phyloP scores from a whole-genome alignment of 306 rosid genomes.

The Dryas octopetala region DNA sequence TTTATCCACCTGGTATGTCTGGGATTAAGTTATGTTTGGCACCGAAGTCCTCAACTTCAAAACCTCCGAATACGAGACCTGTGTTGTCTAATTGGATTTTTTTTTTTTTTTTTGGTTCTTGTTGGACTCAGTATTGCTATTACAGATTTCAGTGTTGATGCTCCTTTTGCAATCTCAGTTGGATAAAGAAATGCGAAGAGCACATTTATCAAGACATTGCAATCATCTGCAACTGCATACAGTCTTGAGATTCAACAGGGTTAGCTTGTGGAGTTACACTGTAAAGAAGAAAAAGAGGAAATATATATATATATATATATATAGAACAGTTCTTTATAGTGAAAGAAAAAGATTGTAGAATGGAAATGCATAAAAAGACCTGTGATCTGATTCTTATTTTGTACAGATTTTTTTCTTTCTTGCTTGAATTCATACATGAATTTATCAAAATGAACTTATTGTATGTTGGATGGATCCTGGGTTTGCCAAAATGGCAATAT shows the following conservation, averaged over 20 bases:
- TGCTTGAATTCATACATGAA: conserved; percentile 44
- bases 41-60: conserved; percentile 5
- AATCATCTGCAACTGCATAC: conserved; percentile 35
- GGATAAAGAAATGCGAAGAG: conserved; percentile 33
- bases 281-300: conserved; percentile 46
- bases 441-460: conserved; percentile 38
- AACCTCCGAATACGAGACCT: background rate
- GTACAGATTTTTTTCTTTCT: conserved; percentile 59
- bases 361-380: conserved; percentile 26
- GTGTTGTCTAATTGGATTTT: background rate
- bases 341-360: conserved; percentile 33
- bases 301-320: conserved; percentile 12
- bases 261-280: conserved; percentile 47
- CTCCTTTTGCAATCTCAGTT: conserved; percentile 35
- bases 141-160: conserved; percentile 41
- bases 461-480: conserved; percentile 13
- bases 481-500: background rate
- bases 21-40: conserved; percentile 24
- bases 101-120: background rate
- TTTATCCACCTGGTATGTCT: background rate
- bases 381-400: conserved; percentile 47
- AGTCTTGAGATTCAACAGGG: conserved; percentile 33
- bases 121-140: conserved; percentile 12
- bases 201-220: conserved; percentile 30
- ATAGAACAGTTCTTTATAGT: conserved; percentile 42